Conservation (phyloP, 495 filamentous ascomycete species). For the Neurospora intermedia region DNA sequence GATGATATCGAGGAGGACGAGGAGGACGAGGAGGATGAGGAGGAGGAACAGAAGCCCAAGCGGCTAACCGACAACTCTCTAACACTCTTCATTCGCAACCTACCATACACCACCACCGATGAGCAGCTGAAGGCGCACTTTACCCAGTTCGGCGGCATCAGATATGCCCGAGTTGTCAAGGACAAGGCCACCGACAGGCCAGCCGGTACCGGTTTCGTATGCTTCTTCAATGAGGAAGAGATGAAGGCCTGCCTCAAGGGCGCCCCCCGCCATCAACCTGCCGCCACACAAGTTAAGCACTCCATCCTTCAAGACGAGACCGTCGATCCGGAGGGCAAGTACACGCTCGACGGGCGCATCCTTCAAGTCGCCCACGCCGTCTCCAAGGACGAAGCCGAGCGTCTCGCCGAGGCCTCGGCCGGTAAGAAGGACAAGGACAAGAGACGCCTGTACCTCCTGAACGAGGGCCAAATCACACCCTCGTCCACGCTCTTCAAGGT, state of each 20-base stretch:
- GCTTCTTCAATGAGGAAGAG: slow-evolving; percentile 72
- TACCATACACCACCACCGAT: slow-evolving; percentile 79
- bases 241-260: slow-evolving; percentile 58
- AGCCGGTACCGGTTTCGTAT: slow-evolving; percentile 88
- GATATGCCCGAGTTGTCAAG: slow-evolving; percentile 82
- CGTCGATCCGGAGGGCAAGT: slow-evolving; percentile 64
- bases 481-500: slow-evolving; percentile 62
- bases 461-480: slow-evolving; percentile 68
- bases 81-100: slow-evolving; percentile 87
- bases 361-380: slow-evolving; percentile 80
- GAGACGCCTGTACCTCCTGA: slow-evolving; percentile 79
- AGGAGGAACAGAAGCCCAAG: slow-evolving; percentile 27
- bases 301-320: slow-evolving; percentile 78
- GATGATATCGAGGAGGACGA: slow-evolving; percentile 33
- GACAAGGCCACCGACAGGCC: slow-evolving; percentile 75
- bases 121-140: slow-evolving; percentile 76
- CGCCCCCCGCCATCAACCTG: slow-evolving; percentile 49
- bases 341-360: slow-evolving; percentile 81
- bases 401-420: slow-evolving; percentile 58
- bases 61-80: slow-evolving; percentile 45
- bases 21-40: slow-evolving; percentile 29
- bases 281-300: slow-evolving; percentile 43
- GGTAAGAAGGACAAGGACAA: slow-evolving; percentile 72
- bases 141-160: slow-evolving; percentile 64
- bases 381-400: slow-evolving; percentile 61